phyloP scores from a whole-genome alignment of 2,329 filamentous ascomycete species.

The Ophiostoma piceae region DNA sequence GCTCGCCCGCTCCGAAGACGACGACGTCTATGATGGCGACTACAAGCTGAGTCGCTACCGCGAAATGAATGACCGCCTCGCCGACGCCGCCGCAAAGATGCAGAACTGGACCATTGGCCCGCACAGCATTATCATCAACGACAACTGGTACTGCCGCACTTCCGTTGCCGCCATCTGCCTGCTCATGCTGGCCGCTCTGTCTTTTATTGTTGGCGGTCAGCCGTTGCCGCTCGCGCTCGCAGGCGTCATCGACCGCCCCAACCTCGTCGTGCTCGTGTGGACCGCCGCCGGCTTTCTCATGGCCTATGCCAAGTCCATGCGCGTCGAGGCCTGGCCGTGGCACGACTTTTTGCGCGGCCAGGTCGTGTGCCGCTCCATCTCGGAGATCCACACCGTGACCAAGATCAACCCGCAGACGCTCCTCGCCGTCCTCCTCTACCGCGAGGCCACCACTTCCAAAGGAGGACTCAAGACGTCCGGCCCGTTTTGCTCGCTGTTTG shows the following conservation, averaged over 20 bases:
- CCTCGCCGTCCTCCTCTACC: neutral
- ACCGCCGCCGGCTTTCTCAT: conserved; percentile 11
- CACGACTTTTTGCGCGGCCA: conserved; percentile 9
- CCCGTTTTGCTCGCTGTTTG: conserved; percentile 11
- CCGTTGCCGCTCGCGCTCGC: neutral
- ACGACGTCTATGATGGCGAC: neutral
- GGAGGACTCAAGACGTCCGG: neutral
- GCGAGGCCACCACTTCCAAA: neutral
- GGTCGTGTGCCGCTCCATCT: conserved; percentile 13
- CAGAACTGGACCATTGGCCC: conserved; percentile 7
- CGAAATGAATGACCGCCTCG: conserved; percentile 9
- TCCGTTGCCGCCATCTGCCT: neutral
- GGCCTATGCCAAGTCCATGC: conserved; percentile 7
- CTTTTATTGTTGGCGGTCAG: neutral
- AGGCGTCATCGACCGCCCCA: conserved; percentile 2
- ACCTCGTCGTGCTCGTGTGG: conserved; percentile 12
- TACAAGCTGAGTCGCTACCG: neutral
- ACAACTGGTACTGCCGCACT: conserved; percentile 15
- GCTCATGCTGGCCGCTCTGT: neutral
- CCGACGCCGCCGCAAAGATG: neutral
- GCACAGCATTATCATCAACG: conserved; percentile 10
- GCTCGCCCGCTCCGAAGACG: conserved; percentile 7
- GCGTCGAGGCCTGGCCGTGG: conserved; percentile 15
- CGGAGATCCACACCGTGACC: neutral
- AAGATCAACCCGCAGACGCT: conserved; percentile 15